These are phyloP conservation scores for Adansonia rubrostipa DNA, from an alignment of 441 rosid species.

Conservation along the genomic window DNA sequence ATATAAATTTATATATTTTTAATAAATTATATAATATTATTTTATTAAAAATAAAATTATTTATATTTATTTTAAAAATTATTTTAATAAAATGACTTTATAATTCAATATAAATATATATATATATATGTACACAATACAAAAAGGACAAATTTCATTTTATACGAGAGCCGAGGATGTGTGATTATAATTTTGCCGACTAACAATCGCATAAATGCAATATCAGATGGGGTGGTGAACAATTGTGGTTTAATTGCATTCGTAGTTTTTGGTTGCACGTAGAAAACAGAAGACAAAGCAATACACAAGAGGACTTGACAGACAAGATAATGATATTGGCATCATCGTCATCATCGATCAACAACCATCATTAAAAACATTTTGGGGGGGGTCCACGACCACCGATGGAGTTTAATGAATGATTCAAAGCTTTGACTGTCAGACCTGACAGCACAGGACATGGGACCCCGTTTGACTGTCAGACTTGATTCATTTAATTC, in stretches of 20 bases:
- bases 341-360: background rate
- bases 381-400: slow-evolving; percentile 15
- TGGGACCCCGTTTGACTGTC: slow-evolving; percentile 53
- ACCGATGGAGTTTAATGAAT: slow-evolving; percentile 54
- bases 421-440: slow-evolving; percentile 50
- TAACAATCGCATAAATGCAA: slow-evolving; percentile 16
- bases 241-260: background rate
- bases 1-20: no score
- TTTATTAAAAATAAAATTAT: no score
- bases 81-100: no score
- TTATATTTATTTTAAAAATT: no score
- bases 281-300: background rate
- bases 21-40: no score
- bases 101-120: background rate
- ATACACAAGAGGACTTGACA: slow-evolving; percentile 25
- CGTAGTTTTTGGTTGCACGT: background rate
- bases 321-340: background rate
- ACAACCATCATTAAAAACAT: background rate
- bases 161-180: background rate
- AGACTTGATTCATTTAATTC: slow-evolving; percentile 42
- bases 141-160: background rate
- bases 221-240: background rate
- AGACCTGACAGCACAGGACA: slow-evolving; percentile 23
- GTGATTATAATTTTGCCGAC: slow-evolving; percentile 18
- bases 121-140: background rate